Evolutionary conservation across 805 yeast species (phyloP).

Genomic region (Hyphopichia homilentoma): DNA sequence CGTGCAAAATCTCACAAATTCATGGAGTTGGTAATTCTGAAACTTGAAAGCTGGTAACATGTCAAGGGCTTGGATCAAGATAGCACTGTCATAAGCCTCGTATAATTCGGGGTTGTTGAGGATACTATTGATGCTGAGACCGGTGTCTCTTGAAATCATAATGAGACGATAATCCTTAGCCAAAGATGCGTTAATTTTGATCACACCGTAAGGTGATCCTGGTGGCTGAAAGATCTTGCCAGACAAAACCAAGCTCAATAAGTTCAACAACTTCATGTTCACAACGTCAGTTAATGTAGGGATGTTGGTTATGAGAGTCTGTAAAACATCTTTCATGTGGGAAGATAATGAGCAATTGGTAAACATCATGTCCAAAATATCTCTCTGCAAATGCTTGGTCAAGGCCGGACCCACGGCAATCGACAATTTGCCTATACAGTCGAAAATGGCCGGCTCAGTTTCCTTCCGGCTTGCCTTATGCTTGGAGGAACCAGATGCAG

Average conservation of each 20-base stretch:
- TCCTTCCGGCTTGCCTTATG: slow-evolving; percentile 59
- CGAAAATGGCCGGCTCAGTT: slow-evolving; percentile 80
- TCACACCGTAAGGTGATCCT: slow-evolving; percentile 71
- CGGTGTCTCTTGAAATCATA: slow-evolving; percentile 69
- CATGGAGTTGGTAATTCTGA: slow-evolving; percentile 71
- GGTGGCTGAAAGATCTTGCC: slow-evolving; percentile 82
- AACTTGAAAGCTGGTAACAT: slow-evolving; percentile 76
- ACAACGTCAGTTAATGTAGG: slow-evolving; percentile 78
- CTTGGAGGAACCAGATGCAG: slow-evolving; percentile 42
- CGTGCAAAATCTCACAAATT: slow-evolving; percentile 82
- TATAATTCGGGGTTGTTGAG: slow-evolving; percentile 27
- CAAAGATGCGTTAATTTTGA: slow-evolving; percentile 54
- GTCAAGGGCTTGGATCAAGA: slow-evolving; percentile 73
- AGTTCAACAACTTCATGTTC: slow-evolving; percentile 65
- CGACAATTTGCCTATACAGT: slow-evolving; percentile 83
- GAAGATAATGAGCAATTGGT: slow-evolving; percentile 76
- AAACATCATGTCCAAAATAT: slow-evolving; percentile 72
- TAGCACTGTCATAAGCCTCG: slow-evolving; percentile 34
- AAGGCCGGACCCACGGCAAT: slow-evolving; percentile 90
- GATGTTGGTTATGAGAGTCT: slow-evolving; percentile 62
- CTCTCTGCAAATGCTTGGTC: slow-evolving; percentile 82
- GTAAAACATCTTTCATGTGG: slow-evolving; percentile 73
- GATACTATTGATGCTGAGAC: slow-evolving; percentile 33
- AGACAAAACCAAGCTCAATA: slow-evolving; percentile 70
- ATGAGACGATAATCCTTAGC: slow-evolving; percentile 78